Evolutionary conservation across 306 rosid genomes (phyloP), one percentile per base, ranked within the genome.

Genomic region (Gynostemma pentaphyllum): DNA sequence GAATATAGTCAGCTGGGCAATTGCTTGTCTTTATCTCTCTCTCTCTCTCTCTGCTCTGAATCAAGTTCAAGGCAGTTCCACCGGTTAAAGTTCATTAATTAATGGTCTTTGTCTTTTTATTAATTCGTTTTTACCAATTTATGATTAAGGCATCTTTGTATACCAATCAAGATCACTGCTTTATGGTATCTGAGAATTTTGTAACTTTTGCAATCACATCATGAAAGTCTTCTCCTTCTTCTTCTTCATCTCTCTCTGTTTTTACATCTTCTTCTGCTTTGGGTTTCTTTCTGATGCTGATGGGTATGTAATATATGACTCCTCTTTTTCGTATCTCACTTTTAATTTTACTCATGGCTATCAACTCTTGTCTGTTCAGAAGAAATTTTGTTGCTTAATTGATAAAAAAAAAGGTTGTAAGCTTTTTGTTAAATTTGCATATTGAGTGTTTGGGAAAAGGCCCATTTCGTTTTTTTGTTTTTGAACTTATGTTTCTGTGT

Each of bases 161-260:
- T n/a, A 53, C 29, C 61, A 29, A 14, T 1, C 40, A 28, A 53
- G 22, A 7, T 5, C 19, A 18, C 21, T 24, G 37, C 6, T 26
- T 54, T 16, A 3, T 54, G 40, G 24, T 54, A 40, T 54, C 15
- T 57, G 29, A 57, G 10, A 57, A 57, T 14, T n/a, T n/a, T 23
- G 29, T 29, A 27, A 57, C 18, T 19, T 26, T 22, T 4, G 42
- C 16, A 4, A 8, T 21, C 42, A 13, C 47, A 13, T 39, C 23
- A 61, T 40, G 66, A 15, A 61, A 61, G 5, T 18, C 12, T 1
- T 37, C 45, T 59, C 5, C 64, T 59, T 18, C 12, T 1, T 37
- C 45, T 59, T 12, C 64, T 59, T 59, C 30, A 37, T 11, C 7
- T 37, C 65, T 59, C 47, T 59, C 49, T 61, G 49, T 49, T 26